A percentile compares a stretch with the other conserved stretches of the same genome.
These are phyloP conservation scores for Gossypium laxum DNA, from an alignment of 441 rosid species.

Conservation along the genomic window DNA sequence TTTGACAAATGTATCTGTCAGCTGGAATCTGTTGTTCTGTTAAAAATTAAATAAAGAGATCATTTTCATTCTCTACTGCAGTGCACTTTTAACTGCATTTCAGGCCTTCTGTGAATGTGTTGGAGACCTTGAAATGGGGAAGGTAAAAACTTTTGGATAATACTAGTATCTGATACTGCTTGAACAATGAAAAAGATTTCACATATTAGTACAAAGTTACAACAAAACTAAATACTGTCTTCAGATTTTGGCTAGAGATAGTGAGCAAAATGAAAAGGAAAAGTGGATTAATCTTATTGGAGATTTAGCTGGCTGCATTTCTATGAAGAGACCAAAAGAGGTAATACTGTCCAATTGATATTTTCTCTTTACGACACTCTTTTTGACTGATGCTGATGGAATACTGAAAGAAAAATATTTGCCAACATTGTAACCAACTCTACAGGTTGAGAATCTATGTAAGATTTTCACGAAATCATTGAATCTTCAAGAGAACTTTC, in stretches of 20 bases:
- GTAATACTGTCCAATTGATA: slow-evolving; percentile 26
- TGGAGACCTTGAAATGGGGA: slow-evolving; percentile 99
- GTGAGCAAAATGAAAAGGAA: slow-evolving; percentile 79
- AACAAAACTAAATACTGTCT: slow-evolving; percentile 11
- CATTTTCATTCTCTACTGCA: slow-evolving; percentile 29
- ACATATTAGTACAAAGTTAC: slow-evolving; percentile 12
- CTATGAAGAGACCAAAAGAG: slow-evolving; percentile 98
- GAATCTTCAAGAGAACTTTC: slow-evolving; percentile 60
- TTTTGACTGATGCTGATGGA: not conserved
- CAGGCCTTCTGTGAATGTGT: slow-evolving; percentile 98
- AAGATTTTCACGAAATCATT: slow-evolving; percentile 71
- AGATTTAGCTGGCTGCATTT: slow-evolving; percentile 74
- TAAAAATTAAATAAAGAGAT: slow-evolving; percentile 9
- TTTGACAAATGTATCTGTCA: slow-evolving; percentile 10
- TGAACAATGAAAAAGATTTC: not conserved
- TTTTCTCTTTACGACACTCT: slow-evolving; percentile 4
- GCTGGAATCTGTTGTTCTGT: slow-evolving; percentile 10
- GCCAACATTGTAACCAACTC: not conserved
- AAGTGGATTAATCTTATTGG: slow-evolving; percentile 93
- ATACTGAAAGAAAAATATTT: not conserved
- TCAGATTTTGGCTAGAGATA: slow-evolving; percentile 86
- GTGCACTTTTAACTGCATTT: slow-evolving; percentile 82
- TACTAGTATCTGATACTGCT: not conserved
- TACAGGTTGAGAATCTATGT: slow-evolving; percentile 77
- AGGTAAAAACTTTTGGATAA: slow-evolving; percentile 40